Percentiles rank a stretch among this genome's conserved stretches.
These are phyloP conservation scores for Cordyceps pruinosa DNA, from an alignment of 2,329 filamentous ascomycete genomes.

Conservation along the genomic window DNA sequence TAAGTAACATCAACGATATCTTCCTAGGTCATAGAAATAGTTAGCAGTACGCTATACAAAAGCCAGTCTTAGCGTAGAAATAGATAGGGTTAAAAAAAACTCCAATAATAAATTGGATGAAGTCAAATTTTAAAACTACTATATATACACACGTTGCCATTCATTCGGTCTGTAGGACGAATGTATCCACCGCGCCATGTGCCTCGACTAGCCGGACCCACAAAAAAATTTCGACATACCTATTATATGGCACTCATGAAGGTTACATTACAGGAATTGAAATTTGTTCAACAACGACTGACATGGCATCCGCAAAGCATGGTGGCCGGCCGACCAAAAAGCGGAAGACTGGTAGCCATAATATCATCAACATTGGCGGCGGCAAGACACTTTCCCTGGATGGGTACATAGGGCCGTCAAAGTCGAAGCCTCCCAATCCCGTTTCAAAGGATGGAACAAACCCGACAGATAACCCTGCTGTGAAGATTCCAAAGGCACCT, in stretches of 20 bases:
- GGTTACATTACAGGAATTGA: neutral
- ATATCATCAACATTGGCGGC: constrained; percentile 37
- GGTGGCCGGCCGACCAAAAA: constrained; percentile 29
- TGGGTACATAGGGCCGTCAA: constrained; percentile 39
- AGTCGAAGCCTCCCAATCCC: constrained; percentile 16
- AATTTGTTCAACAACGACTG: neutral
- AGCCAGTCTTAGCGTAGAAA: no score
- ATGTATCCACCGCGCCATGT: no score
- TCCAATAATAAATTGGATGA: no score
- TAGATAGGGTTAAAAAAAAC: no score
- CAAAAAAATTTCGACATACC: neutral
- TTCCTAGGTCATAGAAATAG: no score
- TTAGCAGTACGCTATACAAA: no score
- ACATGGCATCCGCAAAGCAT: constrained; percentile 22
- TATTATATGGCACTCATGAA: neutral
- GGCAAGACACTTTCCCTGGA: constrained; percentile 43
- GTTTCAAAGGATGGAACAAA: constrained; percentile 5
- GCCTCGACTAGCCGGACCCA: no score
- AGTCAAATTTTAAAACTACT: no score
- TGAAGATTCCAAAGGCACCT: neutral
- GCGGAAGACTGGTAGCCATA: constrained; percentile 27
- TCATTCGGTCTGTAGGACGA: no score
- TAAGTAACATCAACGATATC: no score
- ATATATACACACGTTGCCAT: no score
- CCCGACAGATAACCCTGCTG: neutral